Conservation (phyloP, 495 filamentous ascomycete genomes). For the Xylaria venustula region DNA sequence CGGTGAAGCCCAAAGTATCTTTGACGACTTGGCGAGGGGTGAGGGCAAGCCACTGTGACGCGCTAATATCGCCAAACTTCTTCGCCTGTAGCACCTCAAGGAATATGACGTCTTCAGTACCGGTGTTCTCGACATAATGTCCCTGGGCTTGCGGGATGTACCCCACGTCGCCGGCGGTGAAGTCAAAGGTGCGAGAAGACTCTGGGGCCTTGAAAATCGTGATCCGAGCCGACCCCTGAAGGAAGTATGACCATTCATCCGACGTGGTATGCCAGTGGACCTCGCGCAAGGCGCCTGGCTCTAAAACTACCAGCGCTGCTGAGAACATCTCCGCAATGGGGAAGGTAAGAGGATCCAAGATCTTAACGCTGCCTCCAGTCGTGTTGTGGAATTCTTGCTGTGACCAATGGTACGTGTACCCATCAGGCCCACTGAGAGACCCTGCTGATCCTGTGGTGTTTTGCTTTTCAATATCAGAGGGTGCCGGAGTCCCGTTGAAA, state of each 20-base stretch:
- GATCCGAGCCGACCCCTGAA: slow-evolving; percentile 63
- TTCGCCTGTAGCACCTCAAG: slow-evolving; percentile 68
- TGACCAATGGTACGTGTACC: slow-evolving; percentile 69
- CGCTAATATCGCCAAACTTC: slow-evolving; percentile 62
- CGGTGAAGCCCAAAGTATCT: slow-evolving; percentile 59
- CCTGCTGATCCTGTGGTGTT: slow-evolving; percentile 62
- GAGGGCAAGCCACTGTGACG: slow-evolving; percentile 64
- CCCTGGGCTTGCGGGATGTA: slow-evolving; percentile 64
- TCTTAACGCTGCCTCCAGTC: slow-evolving; percentile 65
- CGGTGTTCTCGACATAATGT: slow-evolving; percentile 75
- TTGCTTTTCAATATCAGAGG: slow-evolving; percentile 58
- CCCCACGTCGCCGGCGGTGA: slow-evolving; percentile 67
- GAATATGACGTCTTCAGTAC: slow-evolving; percentile 65
- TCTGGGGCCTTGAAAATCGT: slow-evolving; percentile 62
- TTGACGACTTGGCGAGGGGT: slow-evolving; percentile 63
- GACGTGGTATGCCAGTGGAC: slow-evolving; percentile 77
- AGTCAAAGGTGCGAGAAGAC: slow-evolving; percentile 70
- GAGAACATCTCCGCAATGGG: slow-evolving; percentile 59
- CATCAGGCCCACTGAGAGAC: slow-evolving; percentile 44
- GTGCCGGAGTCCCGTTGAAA: slow-evolving; percentile 64
- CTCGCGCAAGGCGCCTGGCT: slow-evolving; percentile 72
- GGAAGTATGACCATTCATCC: slow-evolving; percentile 79
- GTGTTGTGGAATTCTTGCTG: slow-evolving; percentile 57
- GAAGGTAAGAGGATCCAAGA: slow-evolving; percentile 63
- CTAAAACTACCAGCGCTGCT: slow-evolving; percentile 62